Evolutionary conservation across 192 early-diverging fungal genomes (phyloP).

Genomic region (Pilobolus umbonatus): DNA sequence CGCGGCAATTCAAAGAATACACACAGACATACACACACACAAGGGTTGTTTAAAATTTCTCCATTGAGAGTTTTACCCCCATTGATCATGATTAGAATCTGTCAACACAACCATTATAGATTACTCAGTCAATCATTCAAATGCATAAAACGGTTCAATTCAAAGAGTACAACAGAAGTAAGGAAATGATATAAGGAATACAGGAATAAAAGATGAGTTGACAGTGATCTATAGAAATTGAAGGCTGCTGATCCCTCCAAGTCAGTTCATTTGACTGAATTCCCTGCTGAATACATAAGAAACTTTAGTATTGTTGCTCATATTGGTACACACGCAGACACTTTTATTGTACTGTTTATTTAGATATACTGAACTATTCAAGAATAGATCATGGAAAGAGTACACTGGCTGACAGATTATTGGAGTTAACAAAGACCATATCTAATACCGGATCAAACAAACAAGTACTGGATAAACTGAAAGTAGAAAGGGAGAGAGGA

Average conservation of each 20-base stretch:
- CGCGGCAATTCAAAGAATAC: no score
- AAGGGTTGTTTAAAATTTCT: no score
- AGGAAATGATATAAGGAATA: neutral
- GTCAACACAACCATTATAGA: no score
- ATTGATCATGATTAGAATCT: no score
- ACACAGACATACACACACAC: no score
- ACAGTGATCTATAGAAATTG: conserved; percentile 22
- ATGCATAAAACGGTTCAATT: conserved; percentile 21
- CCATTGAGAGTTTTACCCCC: no score
- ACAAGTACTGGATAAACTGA: conserved; percentile 94
- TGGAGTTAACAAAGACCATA: conserved; percentile 90
- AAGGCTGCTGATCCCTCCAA: conserved; percentile 30
- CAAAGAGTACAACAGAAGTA: conserved; percentile 26
- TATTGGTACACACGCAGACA: conserved; percentile 45
- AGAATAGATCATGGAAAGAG: conserved; percentile 78
- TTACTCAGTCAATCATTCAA: no score
- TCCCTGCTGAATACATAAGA: conserved; percentile 78
- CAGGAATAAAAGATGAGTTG: neutral
- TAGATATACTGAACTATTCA: neutral
- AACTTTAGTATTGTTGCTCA: conserved; percentile 92
- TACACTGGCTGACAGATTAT: conserved; percentile 87
- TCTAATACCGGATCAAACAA: conserved; percentile 64
- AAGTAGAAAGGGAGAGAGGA: conserved; percentile 92
- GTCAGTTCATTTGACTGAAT: conserved; percentile 53
- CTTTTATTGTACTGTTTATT: neutral